Percentiles rank a stretch among this genome's conserved stretches.
Conservation (phyloP, 2,329 filamentous ascomycete species). For the Fusarium fujikuroi region DNA sequence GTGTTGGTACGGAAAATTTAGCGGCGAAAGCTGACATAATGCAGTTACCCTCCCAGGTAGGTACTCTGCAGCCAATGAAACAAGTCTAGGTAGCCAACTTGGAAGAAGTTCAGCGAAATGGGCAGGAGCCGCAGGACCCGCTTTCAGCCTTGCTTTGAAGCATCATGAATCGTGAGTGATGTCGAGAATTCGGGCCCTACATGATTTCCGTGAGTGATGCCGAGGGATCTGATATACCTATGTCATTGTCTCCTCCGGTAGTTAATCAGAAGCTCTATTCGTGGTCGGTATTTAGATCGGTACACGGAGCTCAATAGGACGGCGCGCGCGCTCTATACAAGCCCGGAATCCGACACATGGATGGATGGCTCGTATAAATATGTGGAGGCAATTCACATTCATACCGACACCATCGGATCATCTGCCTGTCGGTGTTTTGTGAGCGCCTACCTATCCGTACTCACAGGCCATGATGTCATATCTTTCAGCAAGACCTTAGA, state of each 20-base stretch:
- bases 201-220: neutral
- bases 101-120: neutral
- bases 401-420: neutral
- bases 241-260: neutral
- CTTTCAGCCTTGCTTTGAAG: constrained; percentile 2
- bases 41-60: neutral
- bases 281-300: neutral
- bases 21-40: constrained; percentile 42
- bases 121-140: neutral
- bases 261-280: neutral
- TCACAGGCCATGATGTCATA: constrained; percentile 25
- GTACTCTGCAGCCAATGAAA: constrained; percentile 5
- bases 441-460: neutral
- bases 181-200: neutral
- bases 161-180: neutral
- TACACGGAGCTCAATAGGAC: neutral
- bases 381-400: neutral
- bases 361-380: neutral
- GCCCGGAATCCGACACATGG: constrained; percentile 10
- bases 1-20: constrained; percentile 42
- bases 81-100: neutral
- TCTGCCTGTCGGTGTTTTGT: neutral
- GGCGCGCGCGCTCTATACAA: constrained; percentile 1
- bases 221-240: neutral
- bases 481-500: neutral